Evolutionary conservation across 306 rosid genomes (phyloP), one percentile per base, ranked within the genome.

Genomic region (Corylus heterophylla): DNA sequence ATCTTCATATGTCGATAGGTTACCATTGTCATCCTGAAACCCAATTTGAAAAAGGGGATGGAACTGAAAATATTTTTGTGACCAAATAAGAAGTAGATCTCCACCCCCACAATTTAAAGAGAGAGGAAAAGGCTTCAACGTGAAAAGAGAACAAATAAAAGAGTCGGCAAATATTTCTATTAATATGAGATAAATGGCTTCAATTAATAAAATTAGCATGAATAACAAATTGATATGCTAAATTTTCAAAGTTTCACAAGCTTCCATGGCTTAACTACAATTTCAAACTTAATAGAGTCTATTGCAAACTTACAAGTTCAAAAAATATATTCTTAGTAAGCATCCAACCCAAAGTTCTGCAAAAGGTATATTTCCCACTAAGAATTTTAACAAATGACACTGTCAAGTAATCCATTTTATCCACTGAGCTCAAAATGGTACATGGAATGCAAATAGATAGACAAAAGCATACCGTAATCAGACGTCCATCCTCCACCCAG

Each of bases 401-500:
- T 64, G 18, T 67, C 72, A 12, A 16, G 25, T 25, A 37, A 37
- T 8, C 12, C 72, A 42, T 7, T 67, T 55, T 45, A 64, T 55
- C 31, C 61, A 74, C 62, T 49, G 74, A 82, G 78, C 63, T 69
- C 68, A 66, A 68, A 49, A 72, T 62, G 83, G 44, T 71, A 44
- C 35, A 69, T 25, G 66, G 67, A 69, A 76, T 54, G 78, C 54
- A 81, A 82, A 29, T 71, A 52, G 68, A 78, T 45, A 62, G 78
- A 51, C 51, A 76, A 82, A 64, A 71, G 74, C 89, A 72, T 90
- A 90, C 98, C 74, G 78, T 68, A 81, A 76, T 71, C 63, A 81
- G 81, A 71, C 85, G 97, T 77, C 82, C 80, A 76, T 90, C 97
- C 80, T 92, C 98, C 90, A 81, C 97, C 98, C 98, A 92, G 83